phyloP scores from a whole-genome alignment of 257 asterid genomes.

The Solanum clarkiae region DNA sequence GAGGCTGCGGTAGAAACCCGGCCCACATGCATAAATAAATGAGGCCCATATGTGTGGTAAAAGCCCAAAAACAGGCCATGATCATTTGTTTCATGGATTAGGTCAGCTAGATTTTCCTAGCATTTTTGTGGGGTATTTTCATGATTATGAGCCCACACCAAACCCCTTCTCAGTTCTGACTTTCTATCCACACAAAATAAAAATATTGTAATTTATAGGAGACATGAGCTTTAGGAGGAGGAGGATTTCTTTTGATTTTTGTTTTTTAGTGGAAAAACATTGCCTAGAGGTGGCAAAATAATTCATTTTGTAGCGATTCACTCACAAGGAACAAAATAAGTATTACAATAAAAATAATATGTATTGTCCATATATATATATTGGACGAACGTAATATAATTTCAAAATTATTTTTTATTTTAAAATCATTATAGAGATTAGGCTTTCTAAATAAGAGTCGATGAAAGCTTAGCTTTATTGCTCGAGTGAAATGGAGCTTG shows the following conservation, averaged over 20 bases:
- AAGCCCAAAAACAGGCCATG: slow-evolving; percentile 38
- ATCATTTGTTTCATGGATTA: slow-evolving; percentile 11
- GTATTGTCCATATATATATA: too few relatives aligned
- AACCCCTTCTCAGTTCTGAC: background rate
- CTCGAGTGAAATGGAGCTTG: background rate
- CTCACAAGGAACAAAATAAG: background rate
- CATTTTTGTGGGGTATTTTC: slow-evolving; percentile 8
- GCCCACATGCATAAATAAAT: slow-evolving; percentile 14
- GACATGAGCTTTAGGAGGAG: background rate
- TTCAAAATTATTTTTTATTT: too few relatives aligned
- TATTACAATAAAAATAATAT: background rate
- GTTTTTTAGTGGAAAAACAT: background rate
- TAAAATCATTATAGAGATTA: background rate
- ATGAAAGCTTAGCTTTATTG: too few relatives aligned
- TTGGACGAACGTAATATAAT: too few relatives aligned
- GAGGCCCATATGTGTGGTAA: slow-evolving; percentile 19
- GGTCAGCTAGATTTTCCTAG: slow-evolving; percentile 12
- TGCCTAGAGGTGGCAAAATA: background rate
- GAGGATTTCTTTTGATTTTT: background rate
- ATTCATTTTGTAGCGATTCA: background rate
- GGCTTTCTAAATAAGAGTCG: background rate
- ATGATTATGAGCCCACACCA: background rate
- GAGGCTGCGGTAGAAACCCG: slow-evolving; percentile 16
- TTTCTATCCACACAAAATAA: background rate
- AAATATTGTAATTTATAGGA: background rate